Evolutionary conservation across 2,329 filamentous ascomycete genomes (phyloP).

Genomic region (Exophiala sp.): DNA sequence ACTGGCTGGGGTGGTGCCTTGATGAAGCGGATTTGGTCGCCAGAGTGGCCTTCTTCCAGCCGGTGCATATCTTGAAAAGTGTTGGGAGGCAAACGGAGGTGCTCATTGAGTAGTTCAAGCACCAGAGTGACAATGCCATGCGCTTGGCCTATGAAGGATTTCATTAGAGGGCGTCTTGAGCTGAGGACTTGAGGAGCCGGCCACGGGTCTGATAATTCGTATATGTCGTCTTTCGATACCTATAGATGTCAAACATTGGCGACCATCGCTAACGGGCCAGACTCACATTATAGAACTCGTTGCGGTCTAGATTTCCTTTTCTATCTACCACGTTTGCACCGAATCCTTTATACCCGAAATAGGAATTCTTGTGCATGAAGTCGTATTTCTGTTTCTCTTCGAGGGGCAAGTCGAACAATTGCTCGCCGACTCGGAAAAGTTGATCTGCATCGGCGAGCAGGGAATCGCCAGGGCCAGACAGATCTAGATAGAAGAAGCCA

Average conservation of each 20-base stretch:
- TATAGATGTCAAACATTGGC: conserved; percentile 22
- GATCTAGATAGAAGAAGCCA: conserved; percentile 58
- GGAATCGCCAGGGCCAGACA: conserved; percentile 39
- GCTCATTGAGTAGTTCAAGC: conserved; percentile 43
- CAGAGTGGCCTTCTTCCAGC: conserved; percentile 39
- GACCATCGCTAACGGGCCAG: background rate
- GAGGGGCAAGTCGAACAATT: conserved; percentile 47
- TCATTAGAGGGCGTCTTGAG: conserved; percentile 36
- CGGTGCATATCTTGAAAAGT: conserved; percentile 48
- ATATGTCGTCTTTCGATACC: conserved; percentile 53
- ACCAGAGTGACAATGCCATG: conserved; percentile 47
- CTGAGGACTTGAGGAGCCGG: conserved; percentile 44
- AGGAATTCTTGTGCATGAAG: conserved; percentile 47
- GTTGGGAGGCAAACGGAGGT: conserved; percentile 41
- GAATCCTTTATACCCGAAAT: conserved; percentile 53
- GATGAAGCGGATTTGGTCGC: conserved; percentile 55
- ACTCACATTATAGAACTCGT: conserved; percentile 55
- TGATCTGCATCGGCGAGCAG: conserved; percentile 44
- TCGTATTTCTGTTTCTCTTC: conserved; percentile 56
- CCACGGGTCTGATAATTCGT: conserved; percentile 38
- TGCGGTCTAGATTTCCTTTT: conserved; percentile 48
- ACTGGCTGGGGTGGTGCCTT: conserved; percentile 47
- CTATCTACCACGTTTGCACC: conserved; percentile 48
- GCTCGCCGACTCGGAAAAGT: conserved; percentile 46
- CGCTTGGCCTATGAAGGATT: conserved; percentile 44